These are phyloP conservation scores for Triangularia setosa DNA, from an alignment of 2,329 filamentous ascomycete genomes.

Conservation along the genomic window DNA sequence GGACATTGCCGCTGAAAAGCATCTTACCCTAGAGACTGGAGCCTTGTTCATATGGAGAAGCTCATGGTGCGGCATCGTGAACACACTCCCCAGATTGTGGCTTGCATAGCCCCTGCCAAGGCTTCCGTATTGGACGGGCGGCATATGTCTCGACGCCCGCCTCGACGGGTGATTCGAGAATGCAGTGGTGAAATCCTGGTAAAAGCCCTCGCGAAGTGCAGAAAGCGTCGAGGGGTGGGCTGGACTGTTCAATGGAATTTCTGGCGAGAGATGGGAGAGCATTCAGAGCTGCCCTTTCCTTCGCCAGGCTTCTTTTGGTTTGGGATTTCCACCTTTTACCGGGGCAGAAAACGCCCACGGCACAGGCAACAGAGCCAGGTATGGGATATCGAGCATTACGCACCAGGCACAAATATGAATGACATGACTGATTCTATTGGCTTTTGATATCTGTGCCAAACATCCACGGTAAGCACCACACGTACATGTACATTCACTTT, in stretches of 20 bases:
- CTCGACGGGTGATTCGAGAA: not conserved
- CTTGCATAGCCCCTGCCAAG: not conserved
- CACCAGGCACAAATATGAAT: too few species aligned
- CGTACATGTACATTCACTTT: too few species aligned
- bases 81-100: not conserved
- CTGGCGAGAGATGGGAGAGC: too few species aligned
- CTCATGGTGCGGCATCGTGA: not conserved
- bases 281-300: too few species aligned
- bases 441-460: not conserved
- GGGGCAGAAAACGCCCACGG: too few species aligned
- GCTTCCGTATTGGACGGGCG: not conserved
- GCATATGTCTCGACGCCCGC: not conserved
- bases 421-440: not conserved
- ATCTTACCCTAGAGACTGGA: not conserved
- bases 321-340: too few species aligned
- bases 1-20: not conserved
- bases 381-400: too few species aligned
- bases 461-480: too few species aligned
- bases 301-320: too few species aligned
- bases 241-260: too few species aligned
- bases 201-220: not conserved
- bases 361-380: too few species aligned
- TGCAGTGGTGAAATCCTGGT: not conserved
- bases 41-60: not conserved
- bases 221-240: not conserved